Base-by-base conservation (phyloP, 176 grass and related monocot genomes). In the Musa itinerans region DNA sequence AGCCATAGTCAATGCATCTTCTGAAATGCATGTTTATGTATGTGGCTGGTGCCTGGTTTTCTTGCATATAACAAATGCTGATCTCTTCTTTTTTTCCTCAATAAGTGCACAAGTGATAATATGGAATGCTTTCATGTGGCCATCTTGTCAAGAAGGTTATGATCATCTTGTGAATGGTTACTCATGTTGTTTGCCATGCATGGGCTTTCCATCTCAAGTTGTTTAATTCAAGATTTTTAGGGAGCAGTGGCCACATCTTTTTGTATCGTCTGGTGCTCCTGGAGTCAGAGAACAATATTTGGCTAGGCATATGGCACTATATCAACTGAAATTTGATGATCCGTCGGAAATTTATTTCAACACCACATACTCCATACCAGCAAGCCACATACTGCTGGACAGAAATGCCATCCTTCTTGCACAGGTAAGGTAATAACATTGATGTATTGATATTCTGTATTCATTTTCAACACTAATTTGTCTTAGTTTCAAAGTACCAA, bases 291-390 rank as follows among this genome's bases (percentile, higher is more conserved):
- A 92, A 77, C 61, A 83, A n/a, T 93, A 93, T 74, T 72, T 93
- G 53, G 13, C 23, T 57, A 85, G 90, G 58, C 79, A 88, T 58
- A 80, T 79, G 80, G 83, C 87, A 75, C 69, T 89, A 72, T 77
- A 83, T 61, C 74, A 90, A 84, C 92, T 97, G 90, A 90, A 88
- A 81, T 97, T 89, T 78, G 61, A 48, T 2, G 93, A 96, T 71
- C 89, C 93, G 3, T 3, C 58, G 53, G 77, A 71, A 20, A 24
- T 27, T 65, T 58, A 71, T 78, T 86, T 81, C 24, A 11, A 27
- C 52, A 14, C 70, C 64, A 20, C 52, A 56, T 59, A 77, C 63
- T 24, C 69, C 68, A 3, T 22, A 8, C 22, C 81, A 54, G 70
- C 75, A 48, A 87, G 76, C 79, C 66, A 89, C 81, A 52, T 97